Conservation (phyloP, 345 rosid genomes). For the Cardamine chenopodiifolia region DNA sequence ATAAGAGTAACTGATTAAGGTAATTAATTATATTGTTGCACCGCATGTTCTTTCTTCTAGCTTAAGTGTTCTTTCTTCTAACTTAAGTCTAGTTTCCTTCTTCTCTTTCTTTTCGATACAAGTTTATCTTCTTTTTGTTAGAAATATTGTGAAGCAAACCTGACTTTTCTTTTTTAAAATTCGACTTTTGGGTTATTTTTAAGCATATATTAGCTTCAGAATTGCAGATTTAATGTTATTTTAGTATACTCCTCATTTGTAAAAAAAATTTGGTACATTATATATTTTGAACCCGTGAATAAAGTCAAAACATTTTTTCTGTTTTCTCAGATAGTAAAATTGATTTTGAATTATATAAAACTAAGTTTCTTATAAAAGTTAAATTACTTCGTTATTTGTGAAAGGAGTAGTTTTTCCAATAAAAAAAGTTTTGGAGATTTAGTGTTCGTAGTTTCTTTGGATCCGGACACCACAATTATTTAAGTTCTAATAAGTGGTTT, state of each 20-base stretch:
- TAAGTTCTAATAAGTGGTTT: too few species aligned
- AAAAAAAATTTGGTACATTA: neutral
- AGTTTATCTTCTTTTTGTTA: constrained; percentile 1
- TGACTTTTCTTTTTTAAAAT: neutral
- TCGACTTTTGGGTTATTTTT: neutral
- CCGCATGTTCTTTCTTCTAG: constrained; percentile 25
- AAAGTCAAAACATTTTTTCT: neutral
- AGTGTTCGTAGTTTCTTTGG: too few species aligned
- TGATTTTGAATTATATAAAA: neutral
- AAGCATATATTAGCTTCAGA: neutral
- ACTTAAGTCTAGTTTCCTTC: constrained; percentile 10
- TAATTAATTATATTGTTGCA: constrained; percentile 3
- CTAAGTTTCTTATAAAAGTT: too few species aligned
- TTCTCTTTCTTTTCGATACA: neutral
- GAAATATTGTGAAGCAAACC: neutral
- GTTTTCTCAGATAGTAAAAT: neutral
- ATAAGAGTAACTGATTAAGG: neutral
- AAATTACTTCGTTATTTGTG: too few species aligned
- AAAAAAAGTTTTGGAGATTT: too few species aligned
- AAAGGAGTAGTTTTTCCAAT: too few species aligned
- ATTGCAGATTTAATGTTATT: neutral
- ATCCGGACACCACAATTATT: too few species aligned
- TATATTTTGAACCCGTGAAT: neutral
- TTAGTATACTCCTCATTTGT: neutral
- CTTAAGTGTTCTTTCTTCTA: constrained; percentile 31